phyloP scores from a whole-genome alignment of 225 moss, liverwort and hornwort genomes.

The Sphagnum contortum region DNA sequence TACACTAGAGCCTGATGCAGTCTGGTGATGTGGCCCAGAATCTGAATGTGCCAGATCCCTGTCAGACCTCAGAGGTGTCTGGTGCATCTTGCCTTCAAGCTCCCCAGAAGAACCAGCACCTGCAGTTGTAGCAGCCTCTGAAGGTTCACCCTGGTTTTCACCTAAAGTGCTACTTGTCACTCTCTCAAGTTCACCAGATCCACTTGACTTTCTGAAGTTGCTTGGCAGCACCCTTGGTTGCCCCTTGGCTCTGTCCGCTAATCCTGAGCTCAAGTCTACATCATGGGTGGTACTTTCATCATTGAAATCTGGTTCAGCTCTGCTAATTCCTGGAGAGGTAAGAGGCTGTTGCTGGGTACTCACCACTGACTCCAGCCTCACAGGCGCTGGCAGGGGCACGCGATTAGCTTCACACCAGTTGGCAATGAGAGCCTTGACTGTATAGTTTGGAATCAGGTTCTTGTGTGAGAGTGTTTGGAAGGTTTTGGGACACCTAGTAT shows the following conservation, averaged over 20 bases:
- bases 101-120: slow-evolving; percentile 18
- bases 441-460: slow-evolving; percentile 90
- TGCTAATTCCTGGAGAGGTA: slow-evolving; percentile 10
- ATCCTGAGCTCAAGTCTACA: not conserved
- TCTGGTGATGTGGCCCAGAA: slow-evolving; percentile 19
- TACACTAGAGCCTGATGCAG: slow-evolving; percentile 47
- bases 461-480: slow-evolving; percentile 71
- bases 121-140: slow-evolving; percentile 23
- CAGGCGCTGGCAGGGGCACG: slow-evolving; percentile 64
- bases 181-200: slow-evolving; percentile 37
- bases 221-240: too few relatives aligned
- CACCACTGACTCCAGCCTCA: slow-evolving; percentile 38
- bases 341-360: slow-evolving; percentile 23
- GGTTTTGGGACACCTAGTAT: slow-evolving; percentile 76
- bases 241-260: too few relatives aligned
- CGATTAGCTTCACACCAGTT: slow-evolving; percentile 94
- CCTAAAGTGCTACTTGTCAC: slow-evolving; percentile 29
- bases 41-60: slow-evolving; percentile 25
- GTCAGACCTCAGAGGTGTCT: slow-evolving; percentile 16
- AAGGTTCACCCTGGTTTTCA: slow-evolving; percentile 49
- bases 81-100: slow-evolving; percentile 5
- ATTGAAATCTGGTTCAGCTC: slow-evolving; percentile 42
- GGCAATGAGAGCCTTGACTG: slow-evolving; percentile 92
- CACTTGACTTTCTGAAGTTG: slow-evolving; percentile 8
- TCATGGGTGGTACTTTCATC: slow-evolving; percentile 20